Conservation (phyloP, 1,284 basidiomycete species). For the Coniferiporia sulphurascens region DNA sequence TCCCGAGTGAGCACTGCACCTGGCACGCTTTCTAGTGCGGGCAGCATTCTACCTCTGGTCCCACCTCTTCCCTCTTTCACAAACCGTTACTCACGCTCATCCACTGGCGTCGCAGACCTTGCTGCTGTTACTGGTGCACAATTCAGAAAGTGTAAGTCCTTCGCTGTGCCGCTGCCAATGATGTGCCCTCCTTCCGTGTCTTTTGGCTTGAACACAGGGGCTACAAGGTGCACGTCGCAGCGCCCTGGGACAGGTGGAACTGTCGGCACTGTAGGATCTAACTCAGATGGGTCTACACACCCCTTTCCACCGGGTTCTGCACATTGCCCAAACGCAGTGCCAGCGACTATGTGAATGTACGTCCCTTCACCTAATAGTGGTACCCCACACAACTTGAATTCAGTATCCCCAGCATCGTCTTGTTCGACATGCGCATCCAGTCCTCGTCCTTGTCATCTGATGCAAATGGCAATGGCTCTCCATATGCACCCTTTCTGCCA, state of each 20-base stretch:
- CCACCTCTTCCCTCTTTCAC: slow-evolving; percentile 13
- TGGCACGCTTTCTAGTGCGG: not conserved
- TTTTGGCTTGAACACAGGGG: not conserved
- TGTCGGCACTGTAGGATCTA: not conserved
- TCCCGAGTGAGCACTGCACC: not conserved
- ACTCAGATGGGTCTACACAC: not conserved
- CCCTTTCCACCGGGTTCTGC: slow-evolving; percentile 8
- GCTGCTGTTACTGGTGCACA: not conserved
- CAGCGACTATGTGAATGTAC: too few relatives aligned
- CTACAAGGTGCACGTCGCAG: slow-evolving; percentile 6
- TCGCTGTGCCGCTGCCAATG: slow-evolving; percentile 50
- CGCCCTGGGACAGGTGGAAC: slow-evolving; percentile 11
- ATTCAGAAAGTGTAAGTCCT: slow-evolving; percentile 38
- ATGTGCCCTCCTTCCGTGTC: slow-evolving; percentile 33
- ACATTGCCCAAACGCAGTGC: too few relatives aligned
- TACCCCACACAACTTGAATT: too few relatives aligned
- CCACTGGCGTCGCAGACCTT: slow-evolving; percentile 5
- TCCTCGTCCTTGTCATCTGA: too few relatives aligned
- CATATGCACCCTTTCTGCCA: too few relatives aligned
- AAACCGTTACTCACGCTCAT: slow-evolving; percentile 5
- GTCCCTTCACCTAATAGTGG: too few relatives aligned
- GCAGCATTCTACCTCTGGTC: not conserved
- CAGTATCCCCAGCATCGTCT: too few relatives aligned
- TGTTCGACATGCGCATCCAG: too few relatives aligned
- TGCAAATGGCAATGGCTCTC: too few relatives aligned